phyloP scores from a whole-genome alignment of 805 yeast species.

The Candida gorgasii region DNA sequence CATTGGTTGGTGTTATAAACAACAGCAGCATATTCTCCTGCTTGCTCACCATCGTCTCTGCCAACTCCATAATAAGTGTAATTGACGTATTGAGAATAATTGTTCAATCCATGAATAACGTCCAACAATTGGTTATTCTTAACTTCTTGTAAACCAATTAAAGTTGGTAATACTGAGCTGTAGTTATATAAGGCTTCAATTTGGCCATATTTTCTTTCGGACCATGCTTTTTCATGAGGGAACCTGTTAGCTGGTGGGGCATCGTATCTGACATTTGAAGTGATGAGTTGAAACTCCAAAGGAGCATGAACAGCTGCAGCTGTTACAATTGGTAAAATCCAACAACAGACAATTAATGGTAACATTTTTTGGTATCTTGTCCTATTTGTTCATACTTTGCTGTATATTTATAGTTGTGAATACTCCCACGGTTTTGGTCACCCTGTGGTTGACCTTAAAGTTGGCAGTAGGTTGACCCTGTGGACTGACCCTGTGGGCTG shows the following conservation, averaged over 20 bases:
- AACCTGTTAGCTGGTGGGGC: conserved; percentile 22
- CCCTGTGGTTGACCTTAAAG: no score
- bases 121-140: conserved; percentile 43
- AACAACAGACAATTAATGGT: not conserved
- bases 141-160: conserved; percentile 43
- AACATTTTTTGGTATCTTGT: no score
- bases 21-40: conserved; percentile 55
- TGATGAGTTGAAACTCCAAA: conserved; percentile 13
- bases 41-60: conserved; percentile 50
- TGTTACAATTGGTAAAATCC: not conserved
- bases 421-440: no score
- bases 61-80: conserved; percentile 50
- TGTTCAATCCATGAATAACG: conserved; percentile 40
- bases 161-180: conserved; percentile 22
- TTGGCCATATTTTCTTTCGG: conserved; percentile 37
- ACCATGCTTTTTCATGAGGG: conserved; percentile 48
- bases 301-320: conserved; percentile 3
- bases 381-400: no score
- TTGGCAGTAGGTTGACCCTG: no score
- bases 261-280: conserved; percentile 42
- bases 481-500: no score
- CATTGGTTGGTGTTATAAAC: conserved; percentile 40
- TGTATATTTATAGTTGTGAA: no score
- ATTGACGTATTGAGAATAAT: conserved; percentile 19
- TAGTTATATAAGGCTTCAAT: conserved; percentile 19